Evolutionary conservation across 257 asterid genomes (phyloP), one percentile per base, ranked within the genome.

Genomic region (Perilla frutescens): DNA sequence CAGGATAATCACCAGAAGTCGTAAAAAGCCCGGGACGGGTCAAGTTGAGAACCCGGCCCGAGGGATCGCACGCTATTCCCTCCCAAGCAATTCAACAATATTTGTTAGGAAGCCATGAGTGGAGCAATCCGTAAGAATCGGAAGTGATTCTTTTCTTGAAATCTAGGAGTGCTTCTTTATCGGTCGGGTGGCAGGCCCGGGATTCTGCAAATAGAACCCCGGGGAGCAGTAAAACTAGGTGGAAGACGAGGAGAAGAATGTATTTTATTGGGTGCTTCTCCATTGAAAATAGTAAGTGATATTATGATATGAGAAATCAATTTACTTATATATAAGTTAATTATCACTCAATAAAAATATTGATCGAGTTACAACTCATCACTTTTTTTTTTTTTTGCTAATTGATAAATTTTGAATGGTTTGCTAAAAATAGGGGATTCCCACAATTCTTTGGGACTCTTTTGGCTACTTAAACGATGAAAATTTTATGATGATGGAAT

Each of bases 71-170:
- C 0, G 73, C 75, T 31, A 91, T 62, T 44, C 97, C 96, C 6
- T 78, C 85, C 96, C 96, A 91, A 4, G 71, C 4, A 7, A 39
- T 73, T 87, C 96, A 91, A 72, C 96, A 91, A 76, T 88, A 91
- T 7, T 83, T 84, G 65, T 80, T 34, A 2, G 88, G 76, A 32
- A 9, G 50, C 96, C 96, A 89, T 36, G 97, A 67, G n/a, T 64
- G 31, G 66, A 91, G 84, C 57, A 88, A 48, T 0, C 56, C 7
- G 6, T 75, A 78, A 7, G 96, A 90, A 65, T 91, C 96, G 4
- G 51, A 70, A 7, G 81, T 81, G 80, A 89, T 85, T 64, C 37
- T 58, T n/a, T 68, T 14, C 62, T 88, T 89, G 82, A 89, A 91
- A 45, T 86, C 75, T 11, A 88, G 54, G 13, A 91, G 70, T 8